Conservation (phyloP, 345 rosid species). For the Psidium friedrichsthalianum region DNA sequence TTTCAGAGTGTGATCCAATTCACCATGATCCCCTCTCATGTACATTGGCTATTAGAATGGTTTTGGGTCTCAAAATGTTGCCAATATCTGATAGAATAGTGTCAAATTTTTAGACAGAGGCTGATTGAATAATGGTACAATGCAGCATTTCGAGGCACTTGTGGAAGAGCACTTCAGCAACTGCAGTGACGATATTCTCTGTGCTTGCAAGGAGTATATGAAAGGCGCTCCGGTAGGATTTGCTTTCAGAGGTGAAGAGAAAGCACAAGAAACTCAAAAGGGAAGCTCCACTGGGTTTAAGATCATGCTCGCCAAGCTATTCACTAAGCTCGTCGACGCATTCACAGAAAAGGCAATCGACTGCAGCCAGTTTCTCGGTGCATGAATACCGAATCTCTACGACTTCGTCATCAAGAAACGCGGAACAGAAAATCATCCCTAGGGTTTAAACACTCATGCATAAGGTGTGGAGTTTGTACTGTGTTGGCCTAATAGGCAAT, state of each 20-base stretch:
- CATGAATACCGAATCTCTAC: not conserved
- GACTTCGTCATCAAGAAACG: not conserved
- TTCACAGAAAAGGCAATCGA: slow-evolving; percentile 62
- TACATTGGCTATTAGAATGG: not conserved
- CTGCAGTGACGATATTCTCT: slow-evolving; percentile 30
- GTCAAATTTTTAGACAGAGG: not conserved
- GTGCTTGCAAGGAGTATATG: slow-evolving; percentile 67
- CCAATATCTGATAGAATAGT: not conserved
- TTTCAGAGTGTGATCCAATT: not conserved
- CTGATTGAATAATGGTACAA: not conserved
- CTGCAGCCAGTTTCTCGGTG: slow-evolving; percentile 28
- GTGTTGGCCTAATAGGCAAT: not conserved
- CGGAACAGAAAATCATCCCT: not conserved
- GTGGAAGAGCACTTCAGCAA: slow-evolving; percentile 59
- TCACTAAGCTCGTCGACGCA: slow-evolving; percentile 60
- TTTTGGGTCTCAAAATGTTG: not conserved
- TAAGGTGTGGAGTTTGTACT: not conserved
- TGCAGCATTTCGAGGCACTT: slow-evolving; percentile 76
- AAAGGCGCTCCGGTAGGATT: slow-evolving; percentile 55
- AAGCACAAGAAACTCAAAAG: slow-evolving; percentile 19
- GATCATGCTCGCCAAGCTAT: slow-evolving; percentile 85
- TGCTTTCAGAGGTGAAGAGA: slow-evolving; percentile 11
- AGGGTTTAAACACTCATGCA: not conserved
- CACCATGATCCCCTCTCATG: not conserved
- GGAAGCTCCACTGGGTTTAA: slow-evolving; percentile 81